Evolutionary conservation across 2,329 filamentous ascomycete genomes (phyloP).

Genomic region (Aspergillus pseudotamarii): DNA sequence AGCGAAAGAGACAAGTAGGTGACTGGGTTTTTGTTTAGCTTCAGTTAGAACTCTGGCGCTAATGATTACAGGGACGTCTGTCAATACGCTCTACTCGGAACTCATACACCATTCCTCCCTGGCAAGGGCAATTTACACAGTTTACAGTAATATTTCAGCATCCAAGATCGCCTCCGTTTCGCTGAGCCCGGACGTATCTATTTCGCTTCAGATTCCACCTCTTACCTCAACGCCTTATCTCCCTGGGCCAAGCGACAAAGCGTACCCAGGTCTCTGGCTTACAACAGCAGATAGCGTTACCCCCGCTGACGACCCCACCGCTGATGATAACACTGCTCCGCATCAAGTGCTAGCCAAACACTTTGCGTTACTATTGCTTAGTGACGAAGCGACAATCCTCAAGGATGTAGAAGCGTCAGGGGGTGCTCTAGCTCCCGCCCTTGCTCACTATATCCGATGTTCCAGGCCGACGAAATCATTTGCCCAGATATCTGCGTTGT

Average conservation of each 20-base stretch:
- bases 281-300: constrained; percentile 83
- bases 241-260: constrained; percentile 67
- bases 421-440: constrained; percentile 72
- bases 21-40: not conserved
- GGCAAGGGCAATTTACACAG: constrained; percentile 77
- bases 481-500: constrained; percentile 65
- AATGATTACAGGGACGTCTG: constrained; percentile 34
- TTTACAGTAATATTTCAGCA: constrained; percentile 78
- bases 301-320: constrained; percentile 63
- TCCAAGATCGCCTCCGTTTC: constrained; percentile 85
- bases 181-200: constrained; percentile 65
- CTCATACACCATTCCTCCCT: constrained; percentile 68
- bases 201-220: constrained; percentile 65
- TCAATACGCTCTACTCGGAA: constrained; percentile 45
- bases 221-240: constrained; percentile 71
- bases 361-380: constrained; percentile 81
- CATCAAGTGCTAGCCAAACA: constrained; percentile 73
- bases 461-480: constrained; percentile 68
- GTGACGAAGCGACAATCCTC: constrained; percentile 80
- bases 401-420: constrained; percentile 68
- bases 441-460: constrained; percentile 71
- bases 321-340: constrained; percentile 60
- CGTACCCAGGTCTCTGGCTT: constrained; percentile 77
- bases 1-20: constrained; percentile 63
- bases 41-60: constrained; percentile 13